Conservation (phyloP, 1,284 basidiomycete species). For the Baeospora myosura region DNA sequence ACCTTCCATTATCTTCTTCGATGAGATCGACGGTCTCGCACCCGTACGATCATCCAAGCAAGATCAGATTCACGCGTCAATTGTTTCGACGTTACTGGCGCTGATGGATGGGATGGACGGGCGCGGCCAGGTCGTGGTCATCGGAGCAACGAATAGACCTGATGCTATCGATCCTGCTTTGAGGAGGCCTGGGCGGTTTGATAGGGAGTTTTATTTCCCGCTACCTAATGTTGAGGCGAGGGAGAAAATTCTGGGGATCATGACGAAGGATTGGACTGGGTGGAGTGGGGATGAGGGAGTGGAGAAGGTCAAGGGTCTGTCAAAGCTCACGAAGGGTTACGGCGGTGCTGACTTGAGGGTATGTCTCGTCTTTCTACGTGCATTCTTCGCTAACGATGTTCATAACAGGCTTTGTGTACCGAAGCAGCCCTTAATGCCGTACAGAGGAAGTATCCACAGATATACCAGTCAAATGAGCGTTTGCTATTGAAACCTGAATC, state of each 20-base stretch:
- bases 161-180: conserved; percentile 97
- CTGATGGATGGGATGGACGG: conserved; percentile 99
- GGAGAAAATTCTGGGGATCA: conserved; percentile 85
- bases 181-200: conserved; percentile 91
- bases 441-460: conserved; percentile 94
- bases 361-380: conserved; percentile 22
- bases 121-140: conserved; percentile 93
- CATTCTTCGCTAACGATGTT: background rate
- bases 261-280: conserved; percentile 88
- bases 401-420: conserved; percentile 80
- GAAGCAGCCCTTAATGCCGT: conserved; percentile 97
- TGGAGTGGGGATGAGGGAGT: conserved; percentile 56
- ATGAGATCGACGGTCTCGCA: conserved; percentile 98
- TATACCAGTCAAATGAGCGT: conserved; percentile 89
- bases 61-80: conserved; percentile 97
- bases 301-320: conserved; percentile 45
- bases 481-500: conserved; percentile 81
- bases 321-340: conserved; percentile 93
- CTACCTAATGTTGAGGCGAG: conserved; percentile 82
- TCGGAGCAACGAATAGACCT: conserved; percentile 95
- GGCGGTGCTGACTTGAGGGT: conserved; percentile 95
- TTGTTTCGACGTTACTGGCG: conserved; percentile 93
- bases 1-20: conserved; percentile 95
- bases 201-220: conserved; percentile 98
- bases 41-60: conserved; percentile 97